Base-by-base conservation (phyloP, 345 rosid species). In the Brassica carinata region DNA sequence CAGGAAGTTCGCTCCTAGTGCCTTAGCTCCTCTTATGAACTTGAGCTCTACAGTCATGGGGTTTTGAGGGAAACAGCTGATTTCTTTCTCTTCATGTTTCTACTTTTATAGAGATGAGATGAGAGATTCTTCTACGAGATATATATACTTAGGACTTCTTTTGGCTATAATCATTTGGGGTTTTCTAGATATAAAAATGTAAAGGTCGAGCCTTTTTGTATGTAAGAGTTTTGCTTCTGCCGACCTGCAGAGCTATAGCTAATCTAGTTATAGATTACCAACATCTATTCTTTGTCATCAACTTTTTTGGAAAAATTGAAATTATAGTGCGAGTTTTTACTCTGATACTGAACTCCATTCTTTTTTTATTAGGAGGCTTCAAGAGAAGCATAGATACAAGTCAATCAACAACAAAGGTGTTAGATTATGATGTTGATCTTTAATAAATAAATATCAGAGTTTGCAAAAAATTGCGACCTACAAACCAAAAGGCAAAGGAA, bases 1-100 rank as follows among this genome's bases (percentile, higher is more conserved):
- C 48, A 87, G 98, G 77, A 94, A 94, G 85, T 92, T 94, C 78
- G 88, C 88, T 78, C 89, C 91, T 5, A 86, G 87, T 82, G 85
- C 98, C 3, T 80, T 94, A 79, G 87, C 63, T 81, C 91, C 91
- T 0, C 83, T 94, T 81, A 91, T 94, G 67, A 88, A 90, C 84
- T 87, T 92, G 82, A 86, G 87, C 72, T 83, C 88, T 8, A 86
- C 83, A 0, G 88, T 87, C 63, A 79, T 94, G 96, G 91, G 88
- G 61, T 92, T 90, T 83, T 91, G 85, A 85, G n/a, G 33, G 9
- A 65, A 40, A 63, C 9, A 78, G 55, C 74, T 64, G 45, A 81
- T 75, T 72, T n/a, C n/a, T n/a, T n/a, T n/a, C n/a, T n/a, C n/a
- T n/a, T n/a, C n/a, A n/a, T n/a, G n/a, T n/a, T n/a, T n/a, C n/a